These are phyloP conservation scores for Hippophae gyantsensis DNA, from an alignment of 306 rosid genomes.

Conservation along the genomic window DNA sequence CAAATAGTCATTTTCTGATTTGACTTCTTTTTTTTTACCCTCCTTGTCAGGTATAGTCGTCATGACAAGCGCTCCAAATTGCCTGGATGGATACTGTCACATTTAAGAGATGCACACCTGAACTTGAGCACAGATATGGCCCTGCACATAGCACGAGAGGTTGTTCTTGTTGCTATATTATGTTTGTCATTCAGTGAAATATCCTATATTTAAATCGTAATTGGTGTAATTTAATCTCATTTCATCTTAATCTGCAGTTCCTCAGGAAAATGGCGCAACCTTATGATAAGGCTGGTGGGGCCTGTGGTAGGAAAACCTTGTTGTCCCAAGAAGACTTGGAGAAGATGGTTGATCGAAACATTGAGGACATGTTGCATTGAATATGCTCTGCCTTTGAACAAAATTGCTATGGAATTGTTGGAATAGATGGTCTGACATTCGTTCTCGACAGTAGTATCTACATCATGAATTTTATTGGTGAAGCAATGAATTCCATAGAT, in stretches of 20 bases:
- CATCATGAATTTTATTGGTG: no score
- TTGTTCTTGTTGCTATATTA: slow-evolving; percentile 18
- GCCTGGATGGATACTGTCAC: slow-evolving; percentile 93
- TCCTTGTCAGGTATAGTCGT: slow-evolving; percentile 68
- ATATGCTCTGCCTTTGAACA: neutral
- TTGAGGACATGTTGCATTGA: slow-evolving; percentile 45
- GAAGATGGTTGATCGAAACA: slow-evolving; percentile 46
- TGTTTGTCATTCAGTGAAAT: slow-evolving; percentile 1
- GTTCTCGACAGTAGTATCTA: no score
- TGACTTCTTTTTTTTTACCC: slow-evolving; percentile 3
- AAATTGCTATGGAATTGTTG: neutral
- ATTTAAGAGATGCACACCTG: slow-evolving; percentile 85
- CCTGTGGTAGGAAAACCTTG: slow-evolving; percentile 56
- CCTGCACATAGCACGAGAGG: slow-evolving; percentile 87
- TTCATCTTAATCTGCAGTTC: slow-evolving; percentile 44
- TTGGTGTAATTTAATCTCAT: neutral
- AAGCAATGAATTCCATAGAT: no score
- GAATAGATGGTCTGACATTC: neutral
- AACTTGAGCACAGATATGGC: slow-evolving; percentile 99
- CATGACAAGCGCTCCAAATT: slow-evolving; percentile 93
- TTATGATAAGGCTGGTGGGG: slow-evolving; percentile 69
- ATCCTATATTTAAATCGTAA: neutral
- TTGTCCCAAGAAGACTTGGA: slow-evolving; percentile 76
- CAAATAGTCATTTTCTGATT: slow-evolving; percentile 1
- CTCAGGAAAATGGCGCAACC: slow-evolving; percentile 96